A percentile compares a stretch with the other conserved stretches of the same genome.
phyloP scores from a whole-genome alignment of 2,329 filamentous ascomycete genomes.

The Plectosphaerella cucumerina region DNA sequence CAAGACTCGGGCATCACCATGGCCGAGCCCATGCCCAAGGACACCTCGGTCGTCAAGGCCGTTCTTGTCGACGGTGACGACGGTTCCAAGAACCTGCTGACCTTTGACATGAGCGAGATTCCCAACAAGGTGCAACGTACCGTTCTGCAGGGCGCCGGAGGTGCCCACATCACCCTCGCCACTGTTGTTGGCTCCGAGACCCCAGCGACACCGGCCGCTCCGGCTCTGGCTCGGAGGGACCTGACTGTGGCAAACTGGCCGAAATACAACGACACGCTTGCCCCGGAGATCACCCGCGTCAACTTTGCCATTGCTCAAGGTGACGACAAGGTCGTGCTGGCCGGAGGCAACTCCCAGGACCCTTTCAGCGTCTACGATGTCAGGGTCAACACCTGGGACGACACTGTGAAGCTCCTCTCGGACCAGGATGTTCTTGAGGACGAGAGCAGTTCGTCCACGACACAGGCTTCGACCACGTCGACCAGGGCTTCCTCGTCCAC shows the following conservation, averaged over 20 bases:
- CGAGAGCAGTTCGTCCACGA: slow-evolving; percentile 19
- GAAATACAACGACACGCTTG: slow-evolving; percentile 70
- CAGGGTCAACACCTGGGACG: slow-evolving; percentile 71
- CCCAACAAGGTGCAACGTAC: slow-evolving; percentile 73
- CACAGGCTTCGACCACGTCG: slow-evolving; percentile 19
- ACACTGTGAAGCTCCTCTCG: slow-evolving; percentile 60
- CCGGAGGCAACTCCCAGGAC: slow-evolving; percentile 62
- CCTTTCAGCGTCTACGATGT: slow-evolving; percentile 75
- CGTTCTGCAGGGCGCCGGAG: slow-evolving; percentile 59
- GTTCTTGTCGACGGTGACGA: slow-evolving; percentile 68
- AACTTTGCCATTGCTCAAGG: slow-evolving; percentile 70
- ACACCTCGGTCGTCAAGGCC: slow-evolving; percentile 52
- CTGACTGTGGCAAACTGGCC: slow-evolving; percentile 67
- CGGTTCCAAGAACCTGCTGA: slow-evolving; percentile 72
- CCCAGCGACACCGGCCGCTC: background rate
- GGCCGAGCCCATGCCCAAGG: slow-evolving; percentile 54
- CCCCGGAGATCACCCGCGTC: slow-evolving; percentile 60
- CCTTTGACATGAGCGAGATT: slow-evolving; percentile 69
- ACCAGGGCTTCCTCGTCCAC: slow-evolving; percentile 18
- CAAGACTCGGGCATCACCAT: slow-evolving; percentile 61
- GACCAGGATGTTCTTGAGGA: slow-evolving; percentile 32
- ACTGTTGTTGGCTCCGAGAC: slow-evolving; percentile 9
- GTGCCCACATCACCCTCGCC: slow-evolving; percentile 45
- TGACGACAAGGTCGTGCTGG: slow-evolving; percentile 66
- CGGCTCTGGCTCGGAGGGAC: slow-evolving; percentile 26